These are phyloP conservation scores for Ustilago shanxiensis DNA, from an alignment of 1,284 basidiomycete genomes.

Conservation along the genomic window DNA sequence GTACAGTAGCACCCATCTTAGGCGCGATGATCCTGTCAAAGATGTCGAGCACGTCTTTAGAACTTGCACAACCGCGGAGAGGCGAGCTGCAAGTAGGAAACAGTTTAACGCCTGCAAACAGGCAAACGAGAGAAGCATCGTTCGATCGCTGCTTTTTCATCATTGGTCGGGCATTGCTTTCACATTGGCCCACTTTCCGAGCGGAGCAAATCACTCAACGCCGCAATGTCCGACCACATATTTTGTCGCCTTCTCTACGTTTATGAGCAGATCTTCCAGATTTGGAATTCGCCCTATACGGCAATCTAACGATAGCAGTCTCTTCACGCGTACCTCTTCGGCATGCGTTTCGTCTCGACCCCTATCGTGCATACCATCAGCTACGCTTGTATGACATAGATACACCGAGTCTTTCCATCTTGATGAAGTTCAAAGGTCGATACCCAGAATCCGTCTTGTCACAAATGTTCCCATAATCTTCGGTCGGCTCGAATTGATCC, in stretches of 20 bases:
- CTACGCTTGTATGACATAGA: neutral
- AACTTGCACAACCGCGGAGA: neutral
- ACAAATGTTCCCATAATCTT: neutral
- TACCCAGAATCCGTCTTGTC: neutral
- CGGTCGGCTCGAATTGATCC: neutral
- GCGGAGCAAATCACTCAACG: neutral
- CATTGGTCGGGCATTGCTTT: neutral
- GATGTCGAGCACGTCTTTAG: too few relatives aligned
- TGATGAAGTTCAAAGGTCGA: neutral
- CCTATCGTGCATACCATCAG: neutral
- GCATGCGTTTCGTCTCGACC: neutral
- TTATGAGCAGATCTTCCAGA: too few relatives aligned
- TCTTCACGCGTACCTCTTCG: too few relatives aligned
- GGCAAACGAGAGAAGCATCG: neutral
- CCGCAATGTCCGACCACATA: constrained; percentile 6
- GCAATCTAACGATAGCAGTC: too few relatives aligned
- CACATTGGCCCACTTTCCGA: neutral
- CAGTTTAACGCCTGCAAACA: constrained; percentile 1
- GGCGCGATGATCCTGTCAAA: too few relatives aligned
- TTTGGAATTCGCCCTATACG: too few relatives aligned
- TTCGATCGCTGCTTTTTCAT: constrained; percentile 2
- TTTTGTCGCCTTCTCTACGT: too few relatives aligned
- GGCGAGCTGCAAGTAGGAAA: constrained; percentile 4
- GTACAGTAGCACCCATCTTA: neutral
- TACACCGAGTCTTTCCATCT: neutral